Evolutionary conservation across 371 early-diverging fungal species (phyloP).

Genomic region (Chytridiales sp.): DNA sequence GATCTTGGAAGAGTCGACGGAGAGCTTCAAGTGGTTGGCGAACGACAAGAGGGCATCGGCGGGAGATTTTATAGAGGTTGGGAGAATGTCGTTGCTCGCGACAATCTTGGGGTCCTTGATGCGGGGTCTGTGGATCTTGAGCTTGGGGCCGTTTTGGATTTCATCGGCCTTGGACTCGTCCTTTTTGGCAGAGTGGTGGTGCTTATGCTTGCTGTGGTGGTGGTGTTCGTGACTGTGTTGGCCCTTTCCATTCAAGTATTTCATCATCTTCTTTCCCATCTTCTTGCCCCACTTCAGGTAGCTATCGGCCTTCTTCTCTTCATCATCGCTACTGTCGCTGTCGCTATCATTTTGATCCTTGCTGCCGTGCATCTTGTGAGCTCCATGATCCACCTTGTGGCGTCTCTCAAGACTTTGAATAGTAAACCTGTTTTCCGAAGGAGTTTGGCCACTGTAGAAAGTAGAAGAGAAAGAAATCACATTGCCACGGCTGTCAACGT

Average conservation of each 20-base stretch:
- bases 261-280: too few relatives aligned
- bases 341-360: not conserved
- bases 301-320: not conserved
- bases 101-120: too few relatives aligned
- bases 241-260: not conserved
- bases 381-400: not conserved
- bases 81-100: too few relatives aligned
- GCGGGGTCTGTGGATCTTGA: too few relatives aligned
- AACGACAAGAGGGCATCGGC: slow-evolving; percentile 16
- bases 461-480: slow-evolving; percentile 30
- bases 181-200: too few relatives aligned
- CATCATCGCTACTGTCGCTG: not conserved
- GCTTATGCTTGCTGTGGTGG: not conserved
- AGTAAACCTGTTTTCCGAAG: not conserved
- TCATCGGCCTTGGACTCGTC: not conserved
- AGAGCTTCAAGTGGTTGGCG: slow-evolving; percentile 14
- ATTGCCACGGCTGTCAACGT: slow-evolving; percentile 32
- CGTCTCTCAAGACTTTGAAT: not conserved
- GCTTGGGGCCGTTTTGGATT: too few relatives aligned
- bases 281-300: not conserved
- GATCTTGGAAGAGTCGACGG: not conserved
- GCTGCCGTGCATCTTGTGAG: slow-evolving; percentile 8
- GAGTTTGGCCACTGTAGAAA: slow-evolving; percentile 3
- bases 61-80: slow-evolving; percentile 7
- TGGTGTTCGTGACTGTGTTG: not conserved